A percentile compares a stretch with the other conserved stretches of the same genome.
phyloP scores from a whole-genome alignment of 345 rosid genomes.

The Laguncularia racemosa region DNA sequence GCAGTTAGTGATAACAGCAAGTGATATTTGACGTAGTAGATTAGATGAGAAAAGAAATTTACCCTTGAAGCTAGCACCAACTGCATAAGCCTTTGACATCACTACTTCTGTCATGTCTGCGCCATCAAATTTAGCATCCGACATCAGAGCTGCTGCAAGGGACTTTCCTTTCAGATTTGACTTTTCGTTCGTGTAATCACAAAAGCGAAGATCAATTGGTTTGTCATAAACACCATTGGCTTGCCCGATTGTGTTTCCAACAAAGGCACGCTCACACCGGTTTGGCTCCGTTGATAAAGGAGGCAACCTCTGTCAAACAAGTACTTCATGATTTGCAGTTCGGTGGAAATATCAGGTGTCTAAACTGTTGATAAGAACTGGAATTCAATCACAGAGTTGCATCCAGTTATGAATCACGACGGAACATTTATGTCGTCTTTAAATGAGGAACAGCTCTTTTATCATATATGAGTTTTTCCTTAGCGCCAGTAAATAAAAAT shows the following conservation, averaged over 20 bases:
- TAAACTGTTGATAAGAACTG: neutral
- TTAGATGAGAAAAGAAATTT: slow-evolving; percentile 7
- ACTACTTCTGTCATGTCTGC: slow-evolving; percentile 96
- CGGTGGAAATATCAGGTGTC: neutral
- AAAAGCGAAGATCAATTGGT: slow-evolving; percentile 89
- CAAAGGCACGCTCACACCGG: slow-evolving; percentile 79
- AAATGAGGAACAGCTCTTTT: too few species aligned
- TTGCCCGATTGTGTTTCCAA: slow-evolving; percentile 96
- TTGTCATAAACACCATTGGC: slow-evolving; percentile 98
- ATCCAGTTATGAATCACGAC: too few species aligned
- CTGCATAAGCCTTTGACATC: slow-evolving; percentile 99
- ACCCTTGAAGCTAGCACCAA: slow-evolving; percentile 96
- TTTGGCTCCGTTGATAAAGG: slow-evolving; percentile 85
- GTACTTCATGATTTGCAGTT: neutral
- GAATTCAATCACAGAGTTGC: too few species aligned
- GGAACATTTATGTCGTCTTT: too few species aligned
- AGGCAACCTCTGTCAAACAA: slow-evolving; percentile 66
- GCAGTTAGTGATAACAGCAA: too few species aligned
- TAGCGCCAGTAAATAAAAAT: too few species aligned
- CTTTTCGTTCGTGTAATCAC: slow-evolving; percentile 77
- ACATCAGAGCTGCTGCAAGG: slow-evolving; percentile 91
- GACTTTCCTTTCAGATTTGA: slow-evolving; percentile 88
- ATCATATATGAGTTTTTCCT: too few species aligned
- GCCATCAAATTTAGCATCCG: slow-evolving; percentile 93
- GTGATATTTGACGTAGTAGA: too few species aligned